phyloP scores from a whole-genome alignment of 2,329 filamentous ascomycete genomes.

The Neoscytalidium dimidiatum region DNA sequence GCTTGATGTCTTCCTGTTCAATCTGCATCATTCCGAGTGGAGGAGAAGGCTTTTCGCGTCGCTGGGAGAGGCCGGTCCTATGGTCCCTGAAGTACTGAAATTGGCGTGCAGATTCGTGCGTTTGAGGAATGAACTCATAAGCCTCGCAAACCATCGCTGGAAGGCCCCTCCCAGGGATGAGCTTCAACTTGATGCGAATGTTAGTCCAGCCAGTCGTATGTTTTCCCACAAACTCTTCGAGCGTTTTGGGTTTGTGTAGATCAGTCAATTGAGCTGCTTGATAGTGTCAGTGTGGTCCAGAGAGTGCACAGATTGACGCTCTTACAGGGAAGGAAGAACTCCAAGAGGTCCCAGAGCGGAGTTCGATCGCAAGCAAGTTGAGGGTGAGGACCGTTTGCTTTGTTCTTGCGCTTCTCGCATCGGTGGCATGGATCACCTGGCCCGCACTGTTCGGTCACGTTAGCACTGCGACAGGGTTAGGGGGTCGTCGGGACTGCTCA shows the following conservation, averaged over 20 bases:
- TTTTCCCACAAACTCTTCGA: conserved; percentile 41
- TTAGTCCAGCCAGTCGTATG: conserved; percentile 41
- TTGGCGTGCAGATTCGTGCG: conserved; percentile 41
- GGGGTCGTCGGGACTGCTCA: conserved; percentile 22
- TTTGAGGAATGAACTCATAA: conserved; percentile 49
- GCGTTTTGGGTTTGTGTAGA: conserved; percentile 25
- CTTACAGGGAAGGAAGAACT: conserved; percentile 45
- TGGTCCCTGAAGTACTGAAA: conserved; percentile 46
- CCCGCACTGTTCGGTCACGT: conserved; percentile 34
- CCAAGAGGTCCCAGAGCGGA: conserved; percentile 46
- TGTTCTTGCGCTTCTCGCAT: conserved; percentile 40
- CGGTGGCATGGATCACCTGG: conserved; percentile 42
- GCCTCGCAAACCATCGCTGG: conserved; percentile 48
- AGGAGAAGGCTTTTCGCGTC: conserved; percentile 43
- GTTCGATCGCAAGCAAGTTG: conserved; percentile 49
- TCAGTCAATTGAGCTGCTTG: conserved; percentile 19
- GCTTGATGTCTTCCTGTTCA: conserved; percentile 45
- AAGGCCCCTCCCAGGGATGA: conserved; percentile 46
- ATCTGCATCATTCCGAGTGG: conserved; percentile 49
- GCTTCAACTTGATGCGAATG: conserved; percentile 41
- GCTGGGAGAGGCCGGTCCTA: conserved; percentile 32
- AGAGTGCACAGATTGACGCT: background rate
- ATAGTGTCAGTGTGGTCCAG: conserved; percentile 16
- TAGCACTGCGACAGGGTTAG: conserved; percentile 13
- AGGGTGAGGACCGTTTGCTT: conserved; percentile 39